A percentile compares a stretch with the other conserved stretches of the same genome.
Conservation (phyloP, 1,139 yeast species). For the Candida freyschussii region DNA sequence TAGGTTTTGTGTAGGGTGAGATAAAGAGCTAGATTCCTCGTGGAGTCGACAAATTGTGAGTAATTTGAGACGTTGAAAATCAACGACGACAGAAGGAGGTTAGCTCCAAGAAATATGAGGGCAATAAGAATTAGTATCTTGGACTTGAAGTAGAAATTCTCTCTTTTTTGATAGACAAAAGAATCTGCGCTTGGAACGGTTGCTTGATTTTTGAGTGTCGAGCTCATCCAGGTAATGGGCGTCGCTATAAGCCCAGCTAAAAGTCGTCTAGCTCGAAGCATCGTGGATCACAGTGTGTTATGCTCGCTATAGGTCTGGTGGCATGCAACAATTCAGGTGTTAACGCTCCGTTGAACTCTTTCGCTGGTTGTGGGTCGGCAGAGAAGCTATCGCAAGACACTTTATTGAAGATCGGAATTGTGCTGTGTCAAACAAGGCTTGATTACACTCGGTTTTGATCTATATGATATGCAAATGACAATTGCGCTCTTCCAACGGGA, state of each 20-base stretch:
- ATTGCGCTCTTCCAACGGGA: no score
- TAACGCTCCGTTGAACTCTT: no score
- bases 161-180: constrained; percentile 8
- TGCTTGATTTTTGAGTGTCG: constrained; percentile 1
- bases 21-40: constrained; percentile 18
- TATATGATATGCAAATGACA: no score
- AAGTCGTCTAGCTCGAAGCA: constrained; percentile 6
- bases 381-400: no score
- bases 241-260: constrained; percentile 2
- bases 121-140: constrained; percentile 21
- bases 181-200: constrained; percentile 3
- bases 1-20: constrained; percentile 18
- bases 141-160: constrained; percentile 21
- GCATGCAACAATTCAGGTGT: no score
- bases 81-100: constrained; percentile 17
- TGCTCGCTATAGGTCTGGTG: no score
- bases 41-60: constrained; percentile 15
- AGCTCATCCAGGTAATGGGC: constrained; percentile 5
- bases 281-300: constrained; percentile 4
- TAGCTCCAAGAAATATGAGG: constrained; percentile 17
- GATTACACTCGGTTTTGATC: no score
- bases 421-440: no score
- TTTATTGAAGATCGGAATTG: no score
- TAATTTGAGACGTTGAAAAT: constrained; percentile 21
- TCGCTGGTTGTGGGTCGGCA: no score